These are phyloP conservation scores for Clitopilus hobsonii DNA, from an alignment of 768 basidiomycete species.

Conservation along the genomic window DNA sequence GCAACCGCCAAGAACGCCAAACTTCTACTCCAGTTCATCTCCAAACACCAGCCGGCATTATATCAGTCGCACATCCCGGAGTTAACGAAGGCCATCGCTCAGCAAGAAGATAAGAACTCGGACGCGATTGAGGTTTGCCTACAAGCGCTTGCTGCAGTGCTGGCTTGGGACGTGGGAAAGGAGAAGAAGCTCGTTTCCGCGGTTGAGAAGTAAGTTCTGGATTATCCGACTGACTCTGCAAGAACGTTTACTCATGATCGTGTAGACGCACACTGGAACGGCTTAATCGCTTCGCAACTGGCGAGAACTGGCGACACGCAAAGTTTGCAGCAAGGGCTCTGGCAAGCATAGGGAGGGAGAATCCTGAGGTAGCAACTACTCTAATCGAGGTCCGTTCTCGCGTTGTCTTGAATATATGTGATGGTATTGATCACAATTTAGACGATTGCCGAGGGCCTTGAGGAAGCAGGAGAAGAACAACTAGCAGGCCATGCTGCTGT, in stretches of 20 bases:
- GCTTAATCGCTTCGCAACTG: conserved; percentile 52
- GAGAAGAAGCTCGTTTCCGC: conserved; percentile 52
- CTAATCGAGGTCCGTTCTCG: conserved; percentile 57
- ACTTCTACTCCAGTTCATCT: conserved; percentile 51
- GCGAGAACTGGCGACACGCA: conserved; percentile 59
- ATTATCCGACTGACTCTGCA: no score
- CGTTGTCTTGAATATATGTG: background rate
- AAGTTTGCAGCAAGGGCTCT: conserved; percentile 85
- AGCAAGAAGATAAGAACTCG: conserved; percentile 48
- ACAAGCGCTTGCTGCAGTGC: conserved; percentile 59
- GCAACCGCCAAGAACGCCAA: background rate
- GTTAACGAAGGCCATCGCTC: conserved; percentile 63
- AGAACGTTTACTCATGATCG: background rate
- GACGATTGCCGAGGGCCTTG: conserved; percentile 54
- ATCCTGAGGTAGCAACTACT: conserved; percentile 42
- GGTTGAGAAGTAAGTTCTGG: conserved; percentile 67
- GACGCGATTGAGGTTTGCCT: conserved; percentile 60
- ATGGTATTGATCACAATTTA: conserved; percentile 20
- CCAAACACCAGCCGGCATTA: conserved; percentile 73
- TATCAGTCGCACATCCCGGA: conserved; percentile 73
- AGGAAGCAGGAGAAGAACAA: conserved; percentile 38
- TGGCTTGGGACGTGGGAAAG: conserved; percentile 43
- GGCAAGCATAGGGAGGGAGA: conserved; percentile 46
- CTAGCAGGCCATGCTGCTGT: conserved; percentile 68
- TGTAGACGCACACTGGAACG: conserved; percentile 65